A percentile compares a stretch with the other conserved stretches of the same genome.
Conservation (phyloP, 257 asterid genomes). For the Anisodus tanguticus region DNA sequence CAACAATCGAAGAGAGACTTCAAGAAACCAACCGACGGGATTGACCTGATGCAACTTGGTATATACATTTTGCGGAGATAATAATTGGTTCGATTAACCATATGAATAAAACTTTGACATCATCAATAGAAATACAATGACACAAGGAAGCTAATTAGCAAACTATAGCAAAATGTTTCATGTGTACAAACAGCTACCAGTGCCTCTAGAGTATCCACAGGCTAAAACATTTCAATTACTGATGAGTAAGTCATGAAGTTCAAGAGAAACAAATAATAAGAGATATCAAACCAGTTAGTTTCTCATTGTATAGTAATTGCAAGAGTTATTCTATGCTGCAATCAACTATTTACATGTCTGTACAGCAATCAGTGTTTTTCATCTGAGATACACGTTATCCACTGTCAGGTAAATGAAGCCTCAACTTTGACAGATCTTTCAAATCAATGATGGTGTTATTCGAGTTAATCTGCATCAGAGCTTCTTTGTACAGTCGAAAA, state of each 20-base stretch:
- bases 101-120: neutral
- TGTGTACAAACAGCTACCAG: neutral
- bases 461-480: conserved; percentile 21
- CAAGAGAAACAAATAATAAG: neutral
- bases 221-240: neutral
- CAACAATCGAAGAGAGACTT: too few relatives aligned
- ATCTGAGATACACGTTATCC: too few relatives aligned
- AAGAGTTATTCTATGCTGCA: neutral
- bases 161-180: neutral
- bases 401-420: conserved; percentile 15
- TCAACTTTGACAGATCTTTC: neutral
- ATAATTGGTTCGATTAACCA: neutral
- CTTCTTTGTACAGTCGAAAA: conserved; percentile 14
- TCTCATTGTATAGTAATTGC: neutral
- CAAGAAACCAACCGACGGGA: too few relatives aligned
- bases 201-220: neutral
- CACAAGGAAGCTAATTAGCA: neutral
- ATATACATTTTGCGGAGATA: neutral
- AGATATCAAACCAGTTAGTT: neutral
- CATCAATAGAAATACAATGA: conserved; percentile 3
- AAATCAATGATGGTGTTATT: neutral
- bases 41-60: neutral
- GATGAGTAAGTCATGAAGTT: neutral
- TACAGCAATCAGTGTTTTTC: neutral
- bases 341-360: conserved; percentile 27